A percentile compares a stretch with the other conserved stretches of the same genome.
phyloP scores from a whole-genome alignment of 768 basidiomycete genomes.

The Asterophora parasitica region DNA sequence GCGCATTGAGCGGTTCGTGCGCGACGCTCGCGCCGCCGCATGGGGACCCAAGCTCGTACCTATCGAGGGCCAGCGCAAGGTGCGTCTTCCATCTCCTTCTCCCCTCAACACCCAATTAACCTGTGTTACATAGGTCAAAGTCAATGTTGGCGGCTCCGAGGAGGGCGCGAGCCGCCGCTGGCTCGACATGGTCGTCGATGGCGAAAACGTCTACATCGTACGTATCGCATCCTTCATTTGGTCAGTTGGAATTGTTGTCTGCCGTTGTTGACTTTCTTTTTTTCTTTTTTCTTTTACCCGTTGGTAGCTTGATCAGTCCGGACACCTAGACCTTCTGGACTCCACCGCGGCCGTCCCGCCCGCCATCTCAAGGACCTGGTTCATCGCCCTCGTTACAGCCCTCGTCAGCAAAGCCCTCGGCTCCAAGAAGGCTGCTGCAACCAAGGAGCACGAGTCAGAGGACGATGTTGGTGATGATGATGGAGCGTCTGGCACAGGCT shows the following conservation, averaged over 20 bases:
- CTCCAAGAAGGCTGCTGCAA: constrained; percentile 16
- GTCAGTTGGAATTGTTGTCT: too few relatives aligned
- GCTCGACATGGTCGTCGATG: constrained; percentile 82
- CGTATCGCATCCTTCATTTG: constrained; percentile 24
- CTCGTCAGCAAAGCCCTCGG: constrained; percentile 25
- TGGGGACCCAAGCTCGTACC: constrained; percentile 80
- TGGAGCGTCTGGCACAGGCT: constrained; percentile 36
- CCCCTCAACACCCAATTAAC: not conserved
- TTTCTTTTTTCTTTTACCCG: too few relatives aligned
- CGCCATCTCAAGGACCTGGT: constrained; percentile 67
- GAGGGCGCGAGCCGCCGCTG: constrained; percentile 50
- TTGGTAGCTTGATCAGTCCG: constrained; percentile 57
- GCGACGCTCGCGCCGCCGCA: constrained; percentile 64
- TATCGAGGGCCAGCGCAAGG: constrained; percentile 63
- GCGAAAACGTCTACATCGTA: constrained; percentile 70
- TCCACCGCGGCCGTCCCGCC: constrained; percentile 53
- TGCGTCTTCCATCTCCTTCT: constrained; percentile 20
- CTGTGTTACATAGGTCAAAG: constrained; percentile 49
- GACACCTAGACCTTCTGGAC: constrained; percentile 55
- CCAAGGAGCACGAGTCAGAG: constrained; percentile 21
- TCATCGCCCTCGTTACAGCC: constrained; percentile 41
- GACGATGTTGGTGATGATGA: constrained; percentile 27
- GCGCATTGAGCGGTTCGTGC: constrained; percentile 58
- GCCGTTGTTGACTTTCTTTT: too few relatives aligned
- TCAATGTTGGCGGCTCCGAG: constrained; percentile 60